phyloP scores from a whole-genome alignment of 805 yeast genomes.

The Pichia nakasei region DNA sequence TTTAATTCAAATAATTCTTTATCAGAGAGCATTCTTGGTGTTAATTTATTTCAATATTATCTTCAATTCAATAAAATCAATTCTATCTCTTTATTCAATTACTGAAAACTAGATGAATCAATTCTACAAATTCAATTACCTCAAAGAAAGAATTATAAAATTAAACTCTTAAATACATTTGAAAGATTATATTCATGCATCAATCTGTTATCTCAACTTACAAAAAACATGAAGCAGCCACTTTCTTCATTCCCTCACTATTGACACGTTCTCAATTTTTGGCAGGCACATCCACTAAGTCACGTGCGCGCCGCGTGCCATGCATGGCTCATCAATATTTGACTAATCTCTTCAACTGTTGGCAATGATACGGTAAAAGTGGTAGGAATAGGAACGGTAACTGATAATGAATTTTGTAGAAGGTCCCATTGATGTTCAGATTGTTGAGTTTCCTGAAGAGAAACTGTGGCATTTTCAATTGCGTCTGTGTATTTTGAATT shows the following conservation, averaged over 20 bases:
- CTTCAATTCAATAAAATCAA: too few species aligned
- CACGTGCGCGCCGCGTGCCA: neutral
- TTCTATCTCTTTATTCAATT: too few species aligned
- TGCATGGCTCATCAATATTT: neutral
- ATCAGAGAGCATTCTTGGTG: conserved; percentile 28
- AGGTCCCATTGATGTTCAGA: neutral
- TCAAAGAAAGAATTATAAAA: too few species aligned
- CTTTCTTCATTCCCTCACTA: neutral
- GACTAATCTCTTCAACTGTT: neutral
- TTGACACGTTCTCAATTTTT: neutral
- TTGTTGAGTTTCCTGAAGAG: neutral
- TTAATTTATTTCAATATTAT: too few species aligned
- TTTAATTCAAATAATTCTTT: conserved; percentile 57
- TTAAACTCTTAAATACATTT: too few species aligned
- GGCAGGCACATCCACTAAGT: neutral
- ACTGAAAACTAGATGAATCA: too few species aligned
- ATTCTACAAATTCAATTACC: too few species aligned
- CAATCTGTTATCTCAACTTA: neutral
- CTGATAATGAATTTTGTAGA: neutral
- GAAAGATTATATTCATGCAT: neutral
- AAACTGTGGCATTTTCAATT: neutral
- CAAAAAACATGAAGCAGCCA: neutral
- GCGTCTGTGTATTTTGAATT: neutral
- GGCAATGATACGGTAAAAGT: neutral
- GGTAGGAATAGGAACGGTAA: neutral